These are phyloP conservation scores for Euphorbia celastroides DNA, from an alignment of 441 rosid species.

Conservation along the genomic window DNA sequence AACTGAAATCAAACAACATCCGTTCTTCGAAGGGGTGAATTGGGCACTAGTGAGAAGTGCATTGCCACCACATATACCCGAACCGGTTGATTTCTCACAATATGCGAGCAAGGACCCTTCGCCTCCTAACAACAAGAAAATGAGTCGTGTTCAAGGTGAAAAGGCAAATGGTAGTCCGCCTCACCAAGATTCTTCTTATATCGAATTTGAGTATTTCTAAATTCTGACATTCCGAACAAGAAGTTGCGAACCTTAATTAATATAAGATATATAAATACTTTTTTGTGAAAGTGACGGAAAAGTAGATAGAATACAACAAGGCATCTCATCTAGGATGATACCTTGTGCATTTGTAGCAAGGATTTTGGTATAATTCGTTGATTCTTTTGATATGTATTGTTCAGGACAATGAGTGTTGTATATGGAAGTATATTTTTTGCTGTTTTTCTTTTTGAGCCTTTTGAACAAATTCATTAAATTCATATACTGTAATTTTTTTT, in stretches of 20 bases:
- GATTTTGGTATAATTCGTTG: slow-evolving; percentile 5
- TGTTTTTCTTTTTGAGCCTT: not conserved
- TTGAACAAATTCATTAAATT: too few relatives aligned
- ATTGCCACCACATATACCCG: slow-evolving; percentile 73
- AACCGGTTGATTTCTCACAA: slow-evolving; percentile 57
- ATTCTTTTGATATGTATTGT: slow-evolving; percentile 9
- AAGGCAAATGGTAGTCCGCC: slow-evolving; percentile 21
- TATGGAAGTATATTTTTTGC: not conserved
- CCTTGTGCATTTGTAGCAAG: slow-evolving; percentile 8
- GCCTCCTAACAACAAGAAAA: slow-evolving; percentile 23
- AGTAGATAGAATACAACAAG: too few relatives aligned
- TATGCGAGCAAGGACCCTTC: slow-evolving; percentile 49
- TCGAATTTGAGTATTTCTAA: slow-evolving; percentile 83
- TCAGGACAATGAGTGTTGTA: slow-evolving; percentile 4
- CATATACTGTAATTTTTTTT: not conserved
- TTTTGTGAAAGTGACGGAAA: too few relatives aligned
- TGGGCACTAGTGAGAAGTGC: slow-evolving; percentile 88
- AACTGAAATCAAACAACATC: slow-evolving; percentile 83
- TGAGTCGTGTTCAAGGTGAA: slow-evolving; percentile 22
- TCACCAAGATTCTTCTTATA: slow-evolving; percentile 40
- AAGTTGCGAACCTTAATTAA: not conserved
- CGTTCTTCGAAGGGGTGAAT: slow-evolving; percentile 79
- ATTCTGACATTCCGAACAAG: not conserved
- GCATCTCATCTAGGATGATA: too few relatives aligned
- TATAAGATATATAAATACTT: not conserved